These are phyloP conservation scores for Adansonia grandidieri DNA, from an alignment of 441 rosid genomes.

Conservation along the genomic window DNA sequence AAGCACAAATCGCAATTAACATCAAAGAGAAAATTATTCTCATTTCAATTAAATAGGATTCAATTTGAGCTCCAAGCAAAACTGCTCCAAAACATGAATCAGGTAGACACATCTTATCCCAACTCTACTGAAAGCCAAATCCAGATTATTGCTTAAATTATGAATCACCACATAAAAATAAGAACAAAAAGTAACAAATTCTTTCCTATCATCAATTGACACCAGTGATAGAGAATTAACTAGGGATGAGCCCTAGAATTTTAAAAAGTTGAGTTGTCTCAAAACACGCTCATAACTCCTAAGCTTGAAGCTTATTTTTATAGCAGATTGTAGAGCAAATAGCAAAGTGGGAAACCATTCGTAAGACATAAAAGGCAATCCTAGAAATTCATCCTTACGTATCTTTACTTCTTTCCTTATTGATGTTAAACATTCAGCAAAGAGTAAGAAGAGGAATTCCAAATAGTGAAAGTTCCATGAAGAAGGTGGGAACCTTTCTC, in stretches of 20 bases:
- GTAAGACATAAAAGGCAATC: background rate
- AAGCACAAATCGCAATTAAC: background rate
- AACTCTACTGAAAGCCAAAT: background rate
- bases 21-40: background rate
- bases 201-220: conserved; percentile 10
- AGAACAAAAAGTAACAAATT: background rate
- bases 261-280: background rate
- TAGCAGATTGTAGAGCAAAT: background rate
- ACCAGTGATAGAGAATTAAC: background rate
- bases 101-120: conserved; percentile 13
- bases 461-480: conserved; percentile 20
- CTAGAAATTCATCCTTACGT: background rate
- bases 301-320: conserved; percentile 2
- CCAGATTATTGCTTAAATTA: conserved; percentile 7
- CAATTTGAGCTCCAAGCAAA: background rate
- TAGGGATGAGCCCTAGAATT: background rate
- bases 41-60: background rate
- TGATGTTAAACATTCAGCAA: background rate
- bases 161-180: conserved; percentile 6
- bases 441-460: background rate
- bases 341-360: background rate
- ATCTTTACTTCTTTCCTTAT: conserved; percentile 9
- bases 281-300: background rate
- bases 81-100: background rate
- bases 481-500: background rate